A percentile compares a stretch with the other conserved stretches of the same genome.
Conservation (phyloP, 2,329 filamentous ascomycete genomes). For the Monilinia laxa region DNA sequence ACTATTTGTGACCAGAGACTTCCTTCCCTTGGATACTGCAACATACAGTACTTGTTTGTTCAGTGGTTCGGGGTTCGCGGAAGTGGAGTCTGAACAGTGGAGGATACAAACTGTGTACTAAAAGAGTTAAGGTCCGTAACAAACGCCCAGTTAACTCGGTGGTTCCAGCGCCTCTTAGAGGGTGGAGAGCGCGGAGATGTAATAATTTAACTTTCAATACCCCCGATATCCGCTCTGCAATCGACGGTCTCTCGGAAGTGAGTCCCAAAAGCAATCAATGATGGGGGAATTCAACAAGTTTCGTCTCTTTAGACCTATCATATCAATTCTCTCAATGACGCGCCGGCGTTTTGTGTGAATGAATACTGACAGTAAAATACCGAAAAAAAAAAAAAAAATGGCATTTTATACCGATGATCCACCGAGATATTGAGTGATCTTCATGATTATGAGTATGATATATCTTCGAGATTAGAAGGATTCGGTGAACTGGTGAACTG, state of each 20-base stretch:
- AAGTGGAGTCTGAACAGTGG: neutral
- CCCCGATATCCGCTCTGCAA: neutral
- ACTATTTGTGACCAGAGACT: conserved; percentile 1
- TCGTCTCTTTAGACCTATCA: too few relatives aligned
- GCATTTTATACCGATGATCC: neutral
- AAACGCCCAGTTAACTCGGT: neutral
- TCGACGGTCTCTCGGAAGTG: too few relatives aligned
- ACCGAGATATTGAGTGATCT: neutral
- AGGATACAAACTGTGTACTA: too few relatives aligned
- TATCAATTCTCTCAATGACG: too few relatives aligned
- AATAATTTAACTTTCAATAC: neutral
- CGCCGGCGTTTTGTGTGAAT: neutral
- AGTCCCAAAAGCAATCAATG: too few relatives aligned
- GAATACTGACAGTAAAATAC: neutral
- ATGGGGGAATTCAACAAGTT: too few relatives aligned
- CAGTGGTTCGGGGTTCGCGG: neutral
- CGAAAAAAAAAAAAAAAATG: too few relatives aligned
- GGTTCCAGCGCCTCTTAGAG: conserved; percentile 9
- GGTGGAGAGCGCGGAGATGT: conserved; percentile 4
- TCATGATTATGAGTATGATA: neutral
- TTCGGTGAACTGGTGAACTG: neutral
- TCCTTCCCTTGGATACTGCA: neutral
- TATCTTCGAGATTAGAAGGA: neutral
- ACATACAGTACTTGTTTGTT: neutral
- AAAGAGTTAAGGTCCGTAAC: too few relatives aligned